A percentile compares a stretch with the other conserved stretches of the same genome.
Conservation (phyloP, 805 yeast genomes). For the Metschnikowia reukaufii region DNA sequence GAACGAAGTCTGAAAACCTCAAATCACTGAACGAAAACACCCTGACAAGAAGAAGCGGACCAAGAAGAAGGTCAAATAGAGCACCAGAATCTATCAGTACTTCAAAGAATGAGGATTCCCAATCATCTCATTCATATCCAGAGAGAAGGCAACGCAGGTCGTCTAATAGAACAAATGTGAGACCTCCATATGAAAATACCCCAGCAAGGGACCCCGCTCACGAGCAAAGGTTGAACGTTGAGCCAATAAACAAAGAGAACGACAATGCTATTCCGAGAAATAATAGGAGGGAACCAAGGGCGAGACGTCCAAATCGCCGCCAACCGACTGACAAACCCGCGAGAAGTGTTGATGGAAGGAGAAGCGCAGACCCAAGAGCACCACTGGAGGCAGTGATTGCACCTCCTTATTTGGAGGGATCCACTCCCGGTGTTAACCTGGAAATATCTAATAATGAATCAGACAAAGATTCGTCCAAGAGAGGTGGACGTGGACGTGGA, state of each 20-base stretch:
- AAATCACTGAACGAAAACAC: background rate
- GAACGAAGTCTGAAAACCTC: background rate
- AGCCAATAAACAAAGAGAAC: background rate
- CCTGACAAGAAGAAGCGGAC: slow-evolving; percentile 1
- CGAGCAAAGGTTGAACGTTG: background rate
- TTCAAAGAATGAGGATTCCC: background rate
- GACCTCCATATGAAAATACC: background rate
- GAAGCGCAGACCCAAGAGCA: background rate
- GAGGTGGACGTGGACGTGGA: slow-evolving; percentile 15
- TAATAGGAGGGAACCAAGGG: background rate
- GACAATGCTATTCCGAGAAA: background rate
- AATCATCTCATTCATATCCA: background rate
- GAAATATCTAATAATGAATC: background rate
- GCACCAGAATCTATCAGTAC: background rate
- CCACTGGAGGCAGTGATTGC: background rate
- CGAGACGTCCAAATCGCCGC: background rate
- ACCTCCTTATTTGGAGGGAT: background rate
- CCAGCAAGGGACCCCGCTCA: background rate
- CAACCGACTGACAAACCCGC: background rate
- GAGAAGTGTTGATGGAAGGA: background rate
- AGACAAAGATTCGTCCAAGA: slow-evolving; percentile 1
- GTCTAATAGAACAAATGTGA: background rate
- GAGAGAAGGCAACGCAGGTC: slow-evolving; percentile 1
- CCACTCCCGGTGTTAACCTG: background rate
- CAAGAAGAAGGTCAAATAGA: background rate